Evolutionary conservation across 192 early-diverging fungal genomes (phyloP).

Genomic region (Coemansia sp.): DNA sequence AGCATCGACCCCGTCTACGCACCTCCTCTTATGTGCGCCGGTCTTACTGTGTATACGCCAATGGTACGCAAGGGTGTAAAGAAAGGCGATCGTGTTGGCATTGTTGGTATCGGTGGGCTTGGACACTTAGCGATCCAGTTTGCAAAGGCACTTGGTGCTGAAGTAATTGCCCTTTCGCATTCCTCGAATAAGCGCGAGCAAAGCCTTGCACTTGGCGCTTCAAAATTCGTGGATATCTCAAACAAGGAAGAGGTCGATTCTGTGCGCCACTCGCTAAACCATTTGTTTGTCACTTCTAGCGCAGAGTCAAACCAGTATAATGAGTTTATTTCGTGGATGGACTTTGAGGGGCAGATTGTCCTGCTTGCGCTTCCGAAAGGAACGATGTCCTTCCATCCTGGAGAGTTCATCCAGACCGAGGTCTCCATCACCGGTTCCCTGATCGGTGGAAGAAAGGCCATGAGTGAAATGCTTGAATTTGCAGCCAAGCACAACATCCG

Average conservation of each 20-base stretch:
- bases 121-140: slow-evolving; percentile 72
- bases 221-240: slow-evolving; percentile 52
- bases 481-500: slow-evolving; percentile 66
- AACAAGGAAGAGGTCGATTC: slow-evolving; percentile 25
- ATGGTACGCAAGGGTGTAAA: slow-evolving; percentile 58
- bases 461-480: slow-evolving; percentile 68
- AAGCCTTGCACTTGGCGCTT: slow-evolving; percentile 59
- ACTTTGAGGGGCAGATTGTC: slow-evolving; percentile 53
- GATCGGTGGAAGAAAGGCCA: slow-evolving; percentile 61
- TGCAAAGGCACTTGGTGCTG: slow-evolving; percentile 52
- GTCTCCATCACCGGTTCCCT: slow-evolving; percentile 63
- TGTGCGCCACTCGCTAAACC: slow-evolving; percentile 33
- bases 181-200: slow-evolving; percentile 60
- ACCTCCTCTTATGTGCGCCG: slow-evolving; percentile 79
- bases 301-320: slow-evolving; percentile 34
- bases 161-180: slow-evolving; percentile 60
- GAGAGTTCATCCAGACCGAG: slow-evolving; percentile 42
- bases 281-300: slow-evolving; percentile 41
- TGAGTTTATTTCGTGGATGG: slow-evolving; percentile 44
- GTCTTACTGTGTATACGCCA: slow-evolving; percentile 73
- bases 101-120: slow-evolving; percentile 62
- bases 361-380: slow-evolving; percentile 57
- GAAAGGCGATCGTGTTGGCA: slow-evolving; percentile 58
- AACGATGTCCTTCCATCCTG: slow-evolving; percentile 36
- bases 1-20: slow-evolving; percentile 59